Percentiles rank a stretch among this genome's conserved stretches.
Conservation (phyloP, 1,139 yeast genomes). For the Lodderomyces orthopsilosis region DNA sequence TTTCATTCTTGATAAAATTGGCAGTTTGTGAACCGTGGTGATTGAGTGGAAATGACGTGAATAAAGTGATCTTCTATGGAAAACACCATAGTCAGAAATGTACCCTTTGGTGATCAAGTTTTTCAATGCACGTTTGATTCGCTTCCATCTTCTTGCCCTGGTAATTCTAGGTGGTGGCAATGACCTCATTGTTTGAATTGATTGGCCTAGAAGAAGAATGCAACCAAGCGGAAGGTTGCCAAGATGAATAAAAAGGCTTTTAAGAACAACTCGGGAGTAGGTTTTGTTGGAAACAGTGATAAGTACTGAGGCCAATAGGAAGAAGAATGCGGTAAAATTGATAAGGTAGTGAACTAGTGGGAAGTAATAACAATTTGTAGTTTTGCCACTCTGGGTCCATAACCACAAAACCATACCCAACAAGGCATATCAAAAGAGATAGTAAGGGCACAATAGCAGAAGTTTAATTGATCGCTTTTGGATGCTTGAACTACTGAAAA, state of each 20-base stretch:
- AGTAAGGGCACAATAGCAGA: background rate
- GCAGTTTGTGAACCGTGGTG: conserved; percentile 25
- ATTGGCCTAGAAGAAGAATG: background rate
- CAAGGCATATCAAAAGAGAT: background rate
- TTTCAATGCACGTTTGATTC: conserved; percentile 32
- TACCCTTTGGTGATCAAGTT: conserved; percentile 28
- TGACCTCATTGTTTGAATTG: conserved; percentile 29
- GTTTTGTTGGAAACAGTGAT: too few species aligned
- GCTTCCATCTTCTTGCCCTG: conserved; percentile 34
- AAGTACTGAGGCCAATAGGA: too few species aligned
- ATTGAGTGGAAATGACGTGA: conserved; percentile 18
- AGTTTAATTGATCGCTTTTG: too few species aligned
- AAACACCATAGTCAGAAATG: conserved; percentile 31
- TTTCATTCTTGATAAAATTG: conserved; percentile 22
- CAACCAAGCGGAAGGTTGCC: conserved; percentile 1
- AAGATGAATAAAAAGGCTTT: conserved; percentile 2
- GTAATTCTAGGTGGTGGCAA: conserved; percentile 47
- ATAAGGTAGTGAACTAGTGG: too few species aligned
- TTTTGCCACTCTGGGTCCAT: background rate
- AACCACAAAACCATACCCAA: background rate
- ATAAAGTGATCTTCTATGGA: conserved; percentile 11
- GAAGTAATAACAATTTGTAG: too few species aligned
- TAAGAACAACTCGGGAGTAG: conserved; percentile 6
- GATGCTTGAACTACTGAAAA: too few species aligned
- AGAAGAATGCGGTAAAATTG: background rate